Evolutionary conservation across 202 grass and related monocot genomes (phyloP).

Genomic region (Setaria viridis): DNA sequence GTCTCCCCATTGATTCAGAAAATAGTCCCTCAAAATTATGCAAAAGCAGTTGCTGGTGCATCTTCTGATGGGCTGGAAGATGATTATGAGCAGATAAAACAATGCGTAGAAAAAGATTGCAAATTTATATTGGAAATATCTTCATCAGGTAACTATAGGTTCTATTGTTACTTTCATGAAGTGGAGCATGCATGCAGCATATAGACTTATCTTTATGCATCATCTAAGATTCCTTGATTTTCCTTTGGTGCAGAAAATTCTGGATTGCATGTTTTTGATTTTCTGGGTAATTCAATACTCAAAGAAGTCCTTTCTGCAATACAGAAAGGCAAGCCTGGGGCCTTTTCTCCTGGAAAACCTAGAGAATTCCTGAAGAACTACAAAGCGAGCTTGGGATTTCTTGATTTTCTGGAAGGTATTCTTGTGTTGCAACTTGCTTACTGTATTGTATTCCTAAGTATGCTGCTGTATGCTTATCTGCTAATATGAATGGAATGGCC

Average conservation of each 20-base stretch:
- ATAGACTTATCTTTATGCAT: constrained; percentile 16
- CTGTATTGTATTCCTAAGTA: background rate
- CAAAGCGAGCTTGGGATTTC: constrained; percentile 83
- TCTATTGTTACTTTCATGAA: constrained; percentile 26
- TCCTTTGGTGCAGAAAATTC: constrained; percentile 76
- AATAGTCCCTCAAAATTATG: constrained; percentile 76
- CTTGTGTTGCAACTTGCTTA: constrained; percentile 5
- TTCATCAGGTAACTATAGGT: constrained; percentile 65
- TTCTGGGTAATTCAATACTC: constrained; percentile 95
- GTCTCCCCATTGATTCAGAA: constrained; percentile 83
- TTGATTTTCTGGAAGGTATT: constrained; percentile 97
- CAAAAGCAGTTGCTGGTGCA: constrained; percentile 59
- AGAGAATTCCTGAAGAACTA: constrained; percentile 93
- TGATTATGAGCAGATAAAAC: constrained; percentile 82
- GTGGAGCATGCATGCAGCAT: constrained; percentile 6
- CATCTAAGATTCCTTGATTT: constrained; percentile 35
- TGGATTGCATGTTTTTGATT: constrained; percentile 98
- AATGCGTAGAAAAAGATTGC: constrained; percentile 84
- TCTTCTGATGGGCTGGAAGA: constrained; percentile 75
- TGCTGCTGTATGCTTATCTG: background rate
- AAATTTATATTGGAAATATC: constrained; percentile 98
- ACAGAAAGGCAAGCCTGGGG: constrained; percentile 88
- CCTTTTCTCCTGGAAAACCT: constrained; percentile 94
- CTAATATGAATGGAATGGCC: background rate
- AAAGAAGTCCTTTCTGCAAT: constrained; percentile 89